phyloP scores from a whole-genome alignment of 805 yeast genomes.

The Trichomonascus vanleenenianus region DNA sequence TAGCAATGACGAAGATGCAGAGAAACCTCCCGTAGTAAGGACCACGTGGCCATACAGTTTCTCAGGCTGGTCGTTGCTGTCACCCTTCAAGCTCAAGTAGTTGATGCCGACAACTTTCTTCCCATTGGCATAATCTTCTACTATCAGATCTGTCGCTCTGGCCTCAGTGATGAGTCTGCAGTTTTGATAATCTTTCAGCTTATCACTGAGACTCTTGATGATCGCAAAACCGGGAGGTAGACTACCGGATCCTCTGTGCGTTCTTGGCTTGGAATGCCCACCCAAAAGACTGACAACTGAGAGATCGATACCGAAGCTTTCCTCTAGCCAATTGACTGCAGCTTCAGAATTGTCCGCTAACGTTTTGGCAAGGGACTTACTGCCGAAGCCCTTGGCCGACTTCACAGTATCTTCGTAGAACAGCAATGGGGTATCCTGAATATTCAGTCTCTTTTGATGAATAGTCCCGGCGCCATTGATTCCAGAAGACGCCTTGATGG shows the following conservation, averaged over 20 bases:
- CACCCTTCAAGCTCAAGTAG: conserved; percentile 24
- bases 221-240: conserved; percentile 62
- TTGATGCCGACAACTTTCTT: conserved; percentile 29
- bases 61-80: conserved; percentile 24
- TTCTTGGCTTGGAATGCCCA: conserved; percentile 74
- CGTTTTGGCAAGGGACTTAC: conserved; percentile 49
- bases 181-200: conserved; percentile 22
- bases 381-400: conserved; percentile 57
- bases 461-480: conserved; percentile 66
- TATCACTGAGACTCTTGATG: conserved; percentile 45
- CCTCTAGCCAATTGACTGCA: conserved; percentile 70
- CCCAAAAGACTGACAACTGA: conserved; percentile 69
- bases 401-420: conserved; percentile 61
- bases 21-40: conserved; percentile 60
- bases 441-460: conserved; percentile 41
- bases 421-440: conserved; percentile 44
- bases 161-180: conserved; percentile 30
- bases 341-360: conserved; percentile 53
- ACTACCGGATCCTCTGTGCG: conserved; percentile 69
- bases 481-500: conserved; percentile 62
- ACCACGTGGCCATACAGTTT: conserved; percentile 47
- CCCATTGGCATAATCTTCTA: conserved; percentile 29
- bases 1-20: conserved; percentile 52
- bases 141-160: conserved; percentile 38
- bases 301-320: conserved; percentile 52